Evolutionary conservation across 2,329 filamentous ascomycete species (phyloP).

Genomic region (Verticillium dahliae): DNA sequence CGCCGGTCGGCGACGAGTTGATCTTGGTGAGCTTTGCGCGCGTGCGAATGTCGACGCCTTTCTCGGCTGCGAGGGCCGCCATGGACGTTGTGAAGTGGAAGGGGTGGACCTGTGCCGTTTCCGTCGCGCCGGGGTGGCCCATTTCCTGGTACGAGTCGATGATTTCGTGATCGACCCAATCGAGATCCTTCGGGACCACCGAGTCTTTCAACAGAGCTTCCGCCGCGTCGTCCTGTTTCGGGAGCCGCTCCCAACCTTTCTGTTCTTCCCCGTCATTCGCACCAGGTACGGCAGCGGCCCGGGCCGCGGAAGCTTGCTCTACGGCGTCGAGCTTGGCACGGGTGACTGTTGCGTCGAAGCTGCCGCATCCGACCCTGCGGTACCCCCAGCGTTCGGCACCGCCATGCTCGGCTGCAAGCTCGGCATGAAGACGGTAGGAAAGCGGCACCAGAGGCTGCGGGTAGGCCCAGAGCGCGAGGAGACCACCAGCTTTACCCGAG

Average conservation of each 20-base stretch:
- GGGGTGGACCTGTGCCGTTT: constrained; percentile 92
- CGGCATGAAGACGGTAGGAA: constrained; percentile 75
- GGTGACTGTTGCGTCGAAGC: constrained; percentile 34
- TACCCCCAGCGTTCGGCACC: constrained; percentile 84
- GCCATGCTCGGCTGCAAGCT: constrained; percentile 77
- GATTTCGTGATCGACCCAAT: constrained; percentile 71
- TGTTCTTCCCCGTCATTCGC: constrained; percentile 14
- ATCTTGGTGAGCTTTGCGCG: constrained; percentile 64
- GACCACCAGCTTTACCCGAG: constrained; percentile 88
- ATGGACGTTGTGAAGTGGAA: constrained; percentile 85
- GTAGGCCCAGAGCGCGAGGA: constrained; percentile 89
- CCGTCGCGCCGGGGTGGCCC: constrained; percentile 59
- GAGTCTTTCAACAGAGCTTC: constrained; percentile 43
- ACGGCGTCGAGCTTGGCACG: constrained; percentile 25
- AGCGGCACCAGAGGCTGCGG: constrained; percentile 77
- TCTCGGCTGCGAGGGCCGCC: constrained; percentile 65
- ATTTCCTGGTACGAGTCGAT: constrained; percentile 73
- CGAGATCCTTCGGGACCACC: constrained; percentile 67
- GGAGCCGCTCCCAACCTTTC: constrained; percentile 54
- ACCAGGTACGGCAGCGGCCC: constrained; percentile 1
- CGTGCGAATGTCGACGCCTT: constrained; percentile 60
- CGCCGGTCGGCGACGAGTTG: constrained; percentile 40
- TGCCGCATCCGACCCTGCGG: constrained; percentile 68
- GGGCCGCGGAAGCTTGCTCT: constrained; percentile 12
- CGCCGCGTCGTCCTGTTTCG: constrained; percentile 49